Evolutionary conservation across 495 filamentous ascomycete genomes (phyloP).

Genomic region (Penicillium dipodomyicola): DNA sequence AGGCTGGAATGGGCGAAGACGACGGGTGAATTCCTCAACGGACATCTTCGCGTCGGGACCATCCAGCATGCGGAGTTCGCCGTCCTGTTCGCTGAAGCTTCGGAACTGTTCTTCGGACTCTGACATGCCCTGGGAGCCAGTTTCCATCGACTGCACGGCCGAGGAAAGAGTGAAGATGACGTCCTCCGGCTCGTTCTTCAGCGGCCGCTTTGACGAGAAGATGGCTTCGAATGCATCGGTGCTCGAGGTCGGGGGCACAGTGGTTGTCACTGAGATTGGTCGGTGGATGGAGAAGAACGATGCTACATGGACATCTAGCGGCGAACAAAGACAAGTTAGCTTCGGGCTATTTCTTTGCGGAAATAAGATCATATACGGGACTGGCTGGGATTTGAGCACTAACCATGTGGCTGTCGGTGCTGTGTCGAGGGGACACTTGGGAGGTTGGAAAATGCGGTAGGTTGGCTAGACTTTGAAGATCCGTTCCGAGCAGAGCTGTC

Average conservation of each 20-base stretch:
- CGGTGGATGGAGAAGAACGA: constrained; percentile 96
- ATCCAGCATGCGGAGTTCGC: constrained; percentile 50
- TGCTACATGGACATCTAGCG: constrained; percentile 75
- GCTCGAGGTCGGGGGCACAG: constrained; percentile 69
- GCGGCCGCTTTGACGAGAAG: constrained; percentile 56
- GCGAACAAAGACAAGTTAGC: constrained; percentile 9
- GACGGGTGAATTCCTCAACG: constrained; percentile 52
- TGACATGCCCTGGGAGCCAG: constrained; percentile 44
- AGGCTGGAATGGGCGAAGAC: constrained; percentile 72
- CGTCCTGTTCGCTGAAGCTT: constrained; percentile 45
- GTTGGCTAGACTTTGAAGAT: constrained; percentile 38
- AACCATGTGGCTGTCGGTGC: constrained; percentile 72
- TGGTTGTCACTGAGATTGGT: constrained; percentile 82
- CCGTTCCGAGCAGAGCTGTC: constrained; percentile 37
- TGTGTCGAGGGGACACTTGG: constrained; percentile 84
- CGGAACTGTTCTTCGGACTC: constrained; percentile 50
- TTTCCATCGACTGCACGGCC: constrained; percentile 66
- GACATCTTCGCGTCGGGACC: constrained; percentile 40
- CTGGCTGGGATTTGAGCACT: constrained; percentile 21
- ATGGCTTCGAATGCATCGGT: constrained; percentile 75
- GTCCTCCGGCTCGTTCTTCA: constrained; percentile 56
- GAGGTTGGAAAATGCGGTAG: constrained; percentile 53
- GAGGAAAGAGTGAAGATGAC: constrained; percentile 76
- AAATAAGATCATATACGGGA: not conserved
- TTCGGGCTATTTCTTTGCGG: not conserved